These are phyloP conservation scores for Saccharomycopsis sp. DNA, from an alignment of 805 yeast species.

Conservation along the genomic window DNA sequence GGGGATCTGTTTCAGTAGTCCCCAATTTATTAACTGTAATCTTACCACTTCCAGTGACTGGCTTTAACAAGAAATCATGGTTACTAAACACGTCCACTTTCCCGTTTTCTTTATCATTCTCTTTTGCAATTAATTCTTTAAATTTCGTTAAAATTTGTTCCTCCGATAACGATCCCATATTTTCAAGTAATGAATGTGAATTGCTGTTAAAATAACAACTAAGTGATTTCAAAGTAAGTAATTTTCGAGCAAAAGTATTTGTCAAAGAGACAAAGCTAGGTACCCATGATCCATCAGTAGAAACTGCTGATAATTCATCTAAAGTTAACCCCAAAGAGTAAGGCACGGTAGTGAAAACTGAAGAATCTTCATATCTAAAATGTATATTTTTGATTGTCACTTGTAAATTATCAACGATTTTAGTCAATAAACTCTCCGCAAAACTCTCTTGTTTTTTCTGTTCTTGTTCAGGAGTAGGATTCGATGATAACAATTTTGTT, in stretches of 20 bases:
- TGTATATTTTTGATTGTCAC: constrained; percentile 88
- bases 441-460: constrained; percentile 63
- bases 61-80: constrained; percentile 62
- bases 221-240: constrained; percentile 65
- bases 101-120: constrained; percentile 25
- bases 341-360: constrained; percentile 63
- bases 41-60: constrained; percentile 85
- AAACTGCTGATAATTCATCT: constrained; percentile 82
- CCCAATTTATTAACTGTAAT: constrained; percentile 75
- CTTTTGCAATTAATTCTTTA: constrained; percentile 34
- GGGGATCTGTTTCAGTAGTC: constrained; percentile 60
- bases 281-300: constrained; percentile 79
- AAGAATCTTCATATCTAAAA: constrained; percentile 79
- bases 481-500: constrained; percentile 26
- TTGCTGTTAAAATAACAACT: constrained; percentile 83
- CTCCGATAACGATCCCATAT: constrained; percentile 30
- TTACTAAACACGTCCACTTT: constrained; percentile 16
- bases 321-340: constrained; percentile 79
- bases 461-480: constrained; percentile 18
- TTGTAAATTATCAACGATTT: constrained; percentile 88
- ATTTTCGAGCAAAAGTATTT: constrained; percentile 61
- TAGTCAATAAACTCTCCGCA: constrained; percentile 79
- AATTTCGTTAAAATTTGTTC: constrained; percentile 44
- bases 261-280: constrained; percentile 77
- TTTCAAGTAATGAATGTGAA: constrained; percentile 39